Percentiles rank a stretch among this genome's conserved stretches.
These are phyloP conservation scores for Aphanocladium album DNA, from an alignment of 2,329 filamentous ascomycete genomes.

Conservation along the genomic window DNA sequence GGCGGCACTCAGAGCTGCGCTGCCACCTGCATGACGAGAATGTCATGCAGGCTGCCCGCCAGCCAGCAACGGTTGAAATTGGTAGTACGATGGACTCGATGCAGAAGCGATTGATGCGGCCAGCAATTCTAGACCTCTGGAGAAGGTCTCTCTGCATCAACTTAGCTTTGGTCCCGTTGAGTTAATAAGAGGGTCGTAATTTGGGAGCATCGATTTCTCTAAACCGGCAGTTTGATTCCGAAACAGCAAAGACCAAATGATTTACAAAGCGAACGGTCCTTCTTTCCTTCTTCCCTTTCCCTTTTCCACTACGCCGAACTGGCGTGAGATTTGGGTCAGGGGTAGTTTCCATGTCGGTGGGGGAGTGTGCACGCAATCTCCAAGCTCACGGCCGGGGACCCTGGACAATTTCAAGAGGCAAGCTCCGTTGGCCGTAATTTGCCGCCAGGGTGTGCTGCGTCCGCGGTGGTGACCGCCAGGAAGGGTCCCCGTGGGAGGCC, in stretches of 20 bases:
- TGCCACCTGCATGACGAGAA: not conserved
- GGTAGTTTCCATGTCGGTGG: not conserved
- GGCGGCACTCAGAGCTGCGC: not conserved
- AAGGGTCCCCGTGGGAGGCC: not conserved
- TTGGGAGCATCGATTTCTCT: not conserved
- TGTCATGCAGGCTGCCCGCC: too few species aligned
- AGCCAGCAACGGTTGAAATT: too few species aligned
- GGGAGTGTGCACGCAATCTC: not conserved
- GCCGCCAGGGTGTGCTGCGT: not conserved
- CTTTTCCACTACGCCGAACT: not conserved
- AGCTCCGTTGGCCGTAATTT: not conserved
- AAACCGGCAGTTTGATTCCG: not conserved
- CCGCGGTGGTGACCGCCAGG: too few species aligned
- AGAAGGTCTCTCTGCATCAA: too few species aligned
- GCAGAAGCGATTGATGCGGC: not conserved
- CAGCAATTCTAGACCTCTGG: not conserved
- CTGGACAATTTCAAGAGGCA: not conserved
- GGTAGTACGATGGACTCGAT: not conserved
- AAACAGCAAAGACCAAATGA: not conserved
- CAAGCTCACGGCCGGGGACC: not conserved
- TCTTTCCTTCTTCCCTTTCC: not conserved
- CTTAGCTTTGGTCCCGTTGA: not conserved
- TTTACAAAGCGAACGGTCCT: not conserved
- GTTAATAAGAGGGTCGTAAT: not conserved
- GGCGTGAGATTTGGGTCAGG: slow-evolving; percentile 2